Conservation (phyloP, 768 basidiomycete species). For the Boletus bicolor region DNA sequence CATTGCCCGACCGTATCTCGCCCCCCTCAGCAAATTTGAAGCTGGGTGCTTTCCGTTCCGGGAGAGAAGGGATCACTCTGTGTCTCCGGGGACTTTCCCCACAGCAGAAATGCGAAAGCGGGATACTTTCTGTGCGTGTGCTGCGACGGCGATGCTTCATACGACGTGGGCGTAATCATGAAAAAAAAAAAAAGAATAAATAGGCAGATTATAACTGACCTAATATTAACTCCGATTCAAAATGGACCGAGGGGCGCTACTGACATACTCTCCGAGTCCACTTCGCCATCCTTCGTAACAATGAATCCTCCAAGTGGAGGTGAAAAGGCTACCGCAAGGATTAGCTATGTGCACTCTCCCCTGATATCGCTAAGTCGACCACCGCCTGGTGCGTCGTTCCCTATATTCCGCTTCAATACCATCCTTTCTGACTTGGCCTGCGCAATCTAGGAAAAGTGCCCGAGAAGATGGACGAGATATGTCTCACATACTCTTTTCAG, state of each 20-base stretch:
- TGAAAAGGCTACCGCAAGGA: slow-evolving; percentile 13
- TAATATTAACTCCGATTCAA: slow-evolving; percentile 24
- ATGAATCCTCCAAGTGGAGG: slow-evolving; percentile 20
- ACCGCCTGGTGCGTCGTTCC: slow-evolving; percentile 17
- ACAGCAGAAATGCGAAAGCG: slow-evolving; percentile 57
- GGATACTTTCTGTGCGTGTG: slow-evolving; percentile 61
- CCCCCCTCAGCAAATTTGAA: slow-evolving; percentile 66
- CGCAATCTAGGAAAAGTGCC: slow-evolving; percentile 48
- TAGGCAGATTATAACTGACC: slow-evolving; percentile 3
- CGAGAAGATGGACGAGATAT: slow-evolving; percentile 61
- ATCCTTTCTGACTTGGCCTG: not conserved
- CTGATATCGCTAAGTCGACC: slow-evolving; percentile 26
- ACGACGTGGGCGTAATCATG: slow-evolving; percentile 42
- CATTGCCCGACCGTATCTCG: slow-evolving; percentile 48
- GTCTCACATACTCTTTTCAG: slow-evolving; percentile 61
- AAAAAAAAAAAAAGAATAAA: slow-evolving; percentile 23
- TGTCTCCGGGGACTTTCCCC: slow-evolving; percentile 94
- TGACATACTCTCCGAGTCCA: not conserved
- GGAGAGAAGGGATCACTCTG: slow-evolving; percentile 59
- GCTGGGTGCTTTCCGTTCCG: slow-evolving; percentile 69
- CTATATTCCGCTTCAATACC: not conserved
- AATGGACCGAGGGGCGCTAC: not conserved
- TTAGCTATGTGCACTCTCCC: slow-evolving; percentile 25
- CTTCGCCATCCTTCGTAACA: not conserved
- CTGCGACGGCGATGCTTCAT: slow-evolving; percentile 86